These are phyloP conservation scores for Dendrocalamus sinicus DNA, from an alignment of 176 grass and related monocot species.

Conservation along the genomic window DNA sequence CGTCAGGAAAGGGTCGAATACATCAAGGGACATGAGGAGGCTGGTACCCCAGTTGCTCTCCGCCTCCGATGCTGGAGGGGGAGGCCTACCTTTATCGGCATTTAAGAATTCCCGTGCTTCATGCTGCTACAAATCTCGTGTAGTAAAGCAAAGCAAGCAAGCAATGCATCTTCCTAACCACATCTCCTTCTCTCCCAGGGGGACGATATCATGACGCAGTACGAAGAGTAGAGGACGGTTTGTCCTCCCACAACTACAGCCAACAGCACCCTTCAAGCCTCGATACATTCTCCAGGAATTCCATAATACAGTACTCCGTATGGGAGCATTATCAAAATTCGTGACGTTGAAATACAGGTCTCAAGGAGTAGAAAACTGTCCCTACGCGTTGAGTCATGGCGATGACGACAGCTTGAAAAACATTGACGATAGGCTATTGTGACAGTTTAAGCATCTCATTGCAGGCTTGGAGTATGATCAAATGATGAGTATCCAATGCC, in stretches of 20 bases:
- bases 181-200: not conserved
- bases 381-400: not conserved
- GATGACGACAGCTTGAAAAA: not conserved
- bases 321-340: not conserved
- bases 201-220: constrained; percentile 24
- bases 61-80: not conserved
- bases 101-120: constrained; percentile 26
- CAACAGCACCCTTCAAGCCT: not conserved
- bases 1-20: not conserved
- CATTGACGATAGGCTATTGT: not conserved
- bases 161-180: constrained; percentile 10
- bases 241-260: constrained; percentile 3
- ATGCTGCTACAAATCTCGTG: not conserved
- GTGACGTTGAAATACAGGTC: not conserved
- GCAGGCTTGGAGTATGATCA: not conserved
- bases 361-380: not conserved
- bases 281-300: constrained; percentile 3
- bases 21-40: not conserved
- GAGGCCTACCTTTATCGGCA: constrained; percentile 3
- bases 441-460: not conserved
- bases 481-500: not conserved
- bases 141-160: constrained; percentile 25
- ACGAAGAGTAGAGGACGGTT: not conserved
- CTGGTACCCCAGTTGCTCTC: not conserved
- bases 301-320: not conserved